Conservation (phyloP, 768 basidiomycete genomes). For the Boletus sp. region DNA sequence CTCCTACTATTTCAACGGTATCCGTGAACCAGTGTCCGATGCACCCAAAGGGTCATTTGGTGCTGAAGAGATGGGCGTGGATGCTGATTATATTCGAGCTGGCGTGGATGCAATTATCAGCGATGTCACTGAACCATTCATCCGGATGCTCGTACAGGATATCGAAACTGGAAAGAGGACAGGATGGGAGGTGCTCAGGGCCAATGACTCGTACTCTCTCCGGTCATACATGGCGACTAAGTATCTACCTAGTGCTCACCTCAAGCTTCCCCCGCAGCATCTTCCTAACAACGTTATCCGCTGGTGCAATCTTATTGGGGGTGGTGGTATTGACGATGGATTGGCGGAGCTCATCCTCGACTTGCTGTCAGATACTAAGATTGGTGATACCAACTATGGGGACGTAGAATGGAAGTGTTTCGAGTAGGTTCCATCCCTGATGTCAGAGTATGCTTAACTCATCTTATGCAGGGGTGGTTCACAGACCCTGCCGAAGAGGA, state of each 20-base stretch:
- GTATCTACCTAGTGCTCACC: slow-evolving; percentile 18
- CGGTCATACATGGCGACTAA: slow-evolving; percentile 20
- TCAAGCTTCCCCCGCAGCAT: slow-evolving; percentile 14
- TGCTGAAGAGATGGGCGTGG: slow-evolving; percentile 11
- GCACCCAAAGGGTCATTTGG: neutral
- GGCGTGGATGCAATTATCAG: slow-evolving; percentile 17
- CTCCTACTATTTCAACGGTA: slow-evolving; percentile 7
- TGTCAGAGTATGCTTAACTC: neutral
- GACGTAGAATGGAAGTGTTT: slow-evolving; percentile 9
- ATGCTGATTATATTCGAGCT: slow-evolving; percentile 11
- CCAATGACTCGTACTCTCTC: slow-evolving; percentile 27
- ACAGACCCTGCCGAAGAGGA: slow-evolving; percentile 2
- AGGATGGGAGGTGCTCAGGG: slow-evolving; percentile 30
- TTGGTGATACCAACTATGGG: neutral
- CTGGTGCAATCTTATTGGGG: slow-evolving; percentile 14
- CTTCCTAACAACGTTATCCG: slow-evolving; percentile 27
- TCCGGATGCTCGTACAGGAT: slow-evolving; percentile 15
- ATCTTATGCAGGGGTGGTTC: neutral
- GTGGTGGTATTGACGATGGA: neutral
- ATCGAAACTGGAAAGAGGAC: slow-evolving; percentile 12
- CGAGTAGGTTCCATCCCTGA: neutral
- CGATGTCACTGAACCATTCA: slow-evolving; percentile 20
- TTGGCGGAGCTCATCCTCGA: neutral
- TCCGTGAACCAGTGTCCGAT: neutral
- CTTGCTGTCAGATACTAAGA: neutral